A percentile compares a stretch with the other conserved stretches of the same genome.
These are phyloP conservation scores for Turnera subulata DNA, from an alignment of 345 rosid genomes.

Conservation along the genomic window DNA sequence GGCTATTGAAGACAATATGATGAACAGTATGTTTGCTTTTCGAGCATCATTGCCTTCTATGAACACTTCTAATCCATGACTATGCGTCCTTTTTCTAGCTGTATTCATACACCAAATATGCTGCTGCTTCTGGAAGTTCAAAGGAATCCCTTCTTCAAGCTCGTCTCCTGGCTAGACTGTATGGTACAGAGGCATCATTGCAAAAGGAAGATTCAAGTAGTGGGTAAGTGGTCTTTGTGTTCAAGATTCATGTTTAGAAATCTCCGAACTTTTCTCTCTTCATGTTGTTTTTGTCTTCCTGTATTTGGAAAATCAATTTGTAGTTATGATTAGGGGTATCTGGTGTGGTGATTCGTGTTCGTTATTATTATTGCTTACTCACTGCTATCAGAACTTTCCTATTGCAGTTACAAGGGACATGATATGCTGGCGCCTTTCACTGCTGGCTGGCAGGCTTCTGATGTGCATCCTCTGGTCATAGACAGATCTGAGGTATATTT, in stretches of 20 bases:
- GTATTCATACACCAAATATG: no score
- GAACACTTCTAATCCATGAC: no score
- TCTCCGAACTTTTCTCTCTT: no score
- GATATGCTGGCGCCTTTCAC: slow-evolving; percentile 99
- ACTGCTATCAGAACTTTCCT: slow-evolving; percentile 9
- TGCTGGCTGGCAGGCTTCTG: slow-evolving; percentile 89
- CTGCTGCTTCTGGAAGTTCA: slow-evolving; percentile 27
- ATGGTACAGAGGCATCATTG: slow-evolving; percentile 45
- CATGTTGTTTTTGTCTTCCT: no score
- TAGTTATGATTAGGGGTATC: neutral
- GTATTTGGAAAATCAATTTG: no score
- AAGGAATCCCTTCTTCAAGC: slow-evolving; percentile 19
- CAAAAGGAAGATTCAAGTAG: slow-evolving; percentile 38
- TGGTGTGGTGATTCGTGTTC: neutral
- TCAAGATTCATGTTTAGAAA: neutral
- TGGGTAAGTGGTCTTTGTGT: slow-evolving; percentile 20
- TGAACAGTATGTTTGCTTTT: no score
- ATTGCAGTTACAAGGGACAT: slow-evolving; percentile 79
- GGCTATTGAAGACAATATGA: no score
- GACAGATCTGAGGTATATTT: slow-evolving; percentile 70
- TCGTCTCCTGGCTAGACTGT: slow-evolving; percentile 41
- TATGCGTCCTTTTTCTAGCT: no score
- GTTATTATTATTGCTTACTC: neutral
- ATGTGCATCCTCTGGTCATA: slow-evolving; percentile 73
- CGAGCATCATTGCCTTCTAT: no score